phyloP scores from a whole-genome alignment of 441 rosid species.

The Populus tomentosa region DNA sequence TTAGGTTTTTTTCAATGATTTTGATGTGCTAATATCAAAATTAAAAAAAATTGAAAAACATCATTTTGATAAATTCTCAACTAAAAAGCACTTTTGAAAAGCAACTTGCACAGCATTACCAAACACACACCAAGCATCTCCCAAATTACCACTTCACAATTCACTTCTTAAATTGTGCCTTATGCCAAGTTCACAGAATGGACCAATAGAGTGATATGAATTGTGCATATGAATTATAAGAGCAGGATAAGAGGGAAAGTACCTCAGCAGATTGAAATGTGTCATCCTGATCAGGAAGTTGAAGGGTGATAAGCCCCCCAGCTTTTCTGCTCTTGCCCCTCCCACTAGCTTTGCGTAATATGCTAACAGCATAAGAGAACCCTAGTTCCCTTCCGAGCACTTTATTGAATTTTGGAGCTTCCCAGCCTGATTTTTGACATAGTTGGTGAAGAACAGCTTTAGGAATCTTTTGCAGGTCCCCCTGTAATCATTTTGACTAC shows the following conservation, averaged over 20 bases:
- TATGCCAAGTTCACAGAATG: neutral
- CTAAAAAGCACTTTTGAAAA: too few relatives aligned
- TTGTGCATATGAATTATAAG: conserved; percentile 13
- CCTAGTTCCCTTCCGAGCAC: conserved; percentile 39
- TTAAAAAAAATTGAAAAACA: too few relatives aligned
- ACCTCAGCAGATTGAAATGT: conserved; percentile 71
- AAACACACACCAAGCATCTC: neutral
- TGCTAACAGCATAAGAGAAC: conserved; percentile 63
- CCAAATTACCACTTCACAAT: neutral
- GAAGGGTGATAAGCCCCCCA: conserved; percentile 74
- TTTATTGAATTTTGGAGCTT: conserved; percentile 88
- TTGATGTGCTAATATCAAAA: too few relatives aligned
- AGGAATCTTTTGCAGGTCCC: conserved; percentile 68
- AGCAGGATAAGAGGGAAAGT: conserved; percentile 5
- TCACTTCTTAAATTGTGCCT: conserved; percentile 6
- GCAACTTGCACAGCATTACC: too few relatives aligned
- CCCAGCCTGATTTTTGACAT: conserved; percentile 94
- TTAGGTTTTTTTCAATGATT: too few relatives aligned
- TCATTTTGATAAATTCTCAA: too few relatives aligned
- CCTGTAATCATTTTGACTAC: conserved; percentile 42
- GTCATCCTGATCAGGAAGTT: conserved; percentile 67
- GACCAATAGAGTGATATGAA: neutral
- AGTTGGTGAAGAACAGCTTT: conserved; percentile 89
- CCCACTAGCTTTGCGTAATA: conserved; percentile 86
- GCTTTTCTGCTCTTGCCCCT: conserved; percentile 91